Conservation (phyloP, 768 basidiomycete genomes). For the Symmetrospora coprosmae region DNA sequence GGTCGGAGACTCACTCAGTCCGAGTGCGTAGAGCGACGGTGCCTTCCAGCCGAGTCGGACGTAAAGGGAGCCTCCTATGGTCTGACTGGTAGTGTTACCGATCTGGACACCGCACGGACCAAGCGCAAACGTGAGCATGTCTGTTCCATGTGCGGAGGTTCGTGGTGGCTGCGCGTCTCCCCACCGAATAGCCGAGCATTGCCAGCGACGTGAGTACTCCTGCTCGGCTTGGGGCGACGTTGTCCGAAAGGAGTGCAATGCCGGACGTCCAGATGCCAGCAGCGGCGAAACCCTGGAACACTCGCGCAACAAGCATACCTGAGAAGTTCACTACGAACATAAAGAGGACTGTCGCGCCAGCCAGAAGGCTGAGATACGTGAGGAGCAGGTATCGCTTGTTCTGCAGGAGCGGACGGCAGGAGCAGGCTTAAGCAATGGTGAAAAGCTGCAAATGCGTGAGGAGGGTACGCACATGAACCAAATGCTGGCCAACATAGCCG, state of each 20-base stretch:
- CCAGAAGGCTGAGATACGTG: neutral
- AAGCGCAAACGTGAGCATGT: neutral
- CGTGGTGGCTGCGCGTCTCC: too few relatives aligned
- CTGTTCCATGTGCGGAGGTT: neutral
- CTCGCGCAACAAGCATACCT: neutral
- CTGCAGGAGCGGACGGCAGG: too few relatives aligned
- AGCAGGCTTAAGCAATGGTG: too few relatives aligned
- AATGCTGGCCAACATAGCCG: neutral
- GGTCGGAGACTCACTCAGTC: neutral
- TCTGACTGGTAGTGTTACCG: neutral
- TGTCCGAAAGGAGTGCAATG: neutral
- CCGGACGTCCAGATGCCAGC: neutral
- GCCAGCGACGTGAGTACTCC: neutral
- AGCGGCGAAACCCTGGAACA: neutral
- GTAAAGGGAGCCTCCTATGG: conserved; percentile 3
- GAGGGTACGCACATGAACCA: neutral
- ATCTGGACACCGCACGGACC: neutral
- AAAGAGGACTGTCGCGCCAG: neutral
- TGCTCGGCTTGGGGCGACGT: neutral
- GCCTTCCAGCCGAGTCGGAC: neutral
- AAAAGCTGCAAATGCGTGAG: neutral
- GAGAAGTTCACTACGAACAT: neutral
- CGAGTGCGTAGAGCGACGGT: neutral
- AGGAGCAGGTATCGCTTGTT: neutral
- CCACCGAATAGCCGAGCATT: neutral